Evolutionary conservation across 2,329 filamentous ascomycete genomes (phyloP).

Genomic region (Paradendryphiella salina): DNA sequence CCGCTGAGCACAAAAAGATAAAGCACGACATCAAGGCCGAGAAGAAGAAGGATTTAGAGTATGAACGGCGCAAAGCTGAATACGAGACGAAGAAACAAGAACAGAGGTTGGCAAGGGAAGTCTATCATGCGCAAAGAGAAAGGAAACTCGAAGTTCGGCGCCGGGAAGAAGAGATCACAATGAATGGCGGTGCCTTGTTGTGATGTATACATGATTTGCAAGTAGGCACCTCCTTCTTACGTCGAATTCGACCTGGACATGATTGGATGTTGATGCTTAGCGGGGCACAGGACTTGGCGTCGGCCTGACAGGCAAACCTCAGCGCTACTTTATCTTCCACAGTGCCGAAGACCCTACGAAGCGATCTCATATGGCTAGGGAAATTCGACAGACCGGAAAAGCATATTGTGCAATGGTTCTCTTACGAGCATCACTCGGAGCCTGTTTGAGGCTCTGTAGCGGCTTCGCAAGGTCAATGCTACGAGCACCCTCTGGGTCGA

Average conservation of each 20-base stretch:
- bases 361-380: slow-evolving; percentile 22
- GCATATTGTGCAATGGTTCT: not conserved
- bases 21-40: slow-evolving; percentile 47
- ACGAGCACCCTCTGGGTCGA: slow-evolving; percentile 28
- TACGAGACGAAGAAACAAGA: slow-evolving; percentile 41
- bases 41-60: slow-evolving; percentile 44
- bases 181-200: slow-evolving; percentile 49
- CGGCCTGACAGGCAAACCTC: no score
- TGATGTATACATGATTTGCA: slow-evolving; percentile 6
- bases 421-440: not conserved
- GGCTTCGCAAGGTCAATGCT: not conserved
- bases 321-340: no score
- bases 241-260: no score
- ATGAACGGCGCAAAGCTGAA: slow-evolving; percentile 41
- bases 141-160: slow-evolving; percentile 50
- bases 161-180: slow-evolving; percentile 49
- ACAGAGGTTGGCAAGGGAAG: slow-evolving; percentile 37
- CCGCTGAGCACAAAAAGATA: slow-evolving; percentile 50
- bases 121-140: slow-evolving; percentile 37
- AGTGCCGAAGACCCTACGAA: slow-evolving; percentile 2
- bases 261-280: no score
- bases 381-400: not conserved
- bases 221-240: no score
- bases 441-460: slow-evolving; percentile 6
- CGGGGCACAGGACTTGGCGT: no score